Percentiles rank a stretch among this genome's conserved stretches.
phyloP scores from a whole-genome alignment of 352 stramenopile genomes.

The Blastocystis hominis region DNA sequence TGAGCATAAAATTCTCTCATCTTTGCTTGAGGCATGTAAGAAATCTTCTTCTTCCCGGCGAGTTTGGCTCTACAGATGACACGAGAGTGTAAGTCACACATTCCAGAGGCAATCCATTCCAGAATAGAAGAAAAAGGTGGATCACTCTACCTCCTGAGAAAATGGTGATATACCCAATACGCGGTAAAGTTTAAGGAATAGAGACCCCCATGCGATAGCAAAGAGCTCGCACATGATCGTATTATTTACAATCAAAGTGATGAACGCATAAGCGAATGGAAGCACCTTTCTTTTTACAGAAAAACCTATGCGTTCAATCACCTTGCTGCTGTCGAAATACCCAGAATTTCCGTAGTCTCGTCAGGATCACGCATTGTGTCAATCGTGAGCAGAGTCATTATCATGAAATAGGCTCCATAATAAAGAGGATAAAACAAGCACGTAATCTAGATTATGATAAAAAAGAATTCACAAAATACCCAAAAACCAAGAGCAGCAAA shows the following conservation, averaged over 20 bases:
- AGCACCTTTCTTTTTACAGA: not conserved
- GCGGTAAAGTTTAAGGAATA: not conserved
- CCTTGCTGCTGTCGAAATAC: not conserved
- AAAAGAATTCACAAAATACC: not conserved
- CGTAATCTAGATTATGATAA: not conserved
- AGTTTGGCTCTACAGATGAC: no score
- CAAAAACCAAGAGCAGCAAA: not conserved
- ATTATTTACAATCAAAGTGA: not conserved
- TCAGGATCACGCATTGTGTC: not conserved
- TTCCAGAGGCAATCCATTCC: not conserved
- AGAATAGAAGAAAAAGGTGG: no score
- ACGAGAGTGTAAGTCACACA: not conserved
- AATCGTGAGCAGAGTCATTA: not conserved
- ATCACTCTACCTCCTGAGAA: no score
- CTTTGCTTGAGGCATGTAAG: not conserved
- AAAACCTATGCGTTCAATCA: not conserved
- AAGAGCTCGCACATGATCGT: not conserved
- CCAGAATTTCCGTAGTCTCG: not conserved
- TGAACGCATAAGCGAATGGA: not conserved
- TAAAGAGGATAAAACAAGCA: slow-evolving; percentile 27
- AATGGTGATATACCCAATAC: not conserved
- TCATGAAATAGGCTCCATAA: slow-evolving; percentile 7
- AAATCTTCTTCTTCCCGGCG: no score
- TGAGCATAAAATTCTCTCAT: not conserved
- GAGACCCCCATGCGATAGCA: not conserved